These are phyloP conservation scores for Laguncularia racemosa DNA, from an alignment of 345 rosid species.

Conservation along the genomic window DNA sequence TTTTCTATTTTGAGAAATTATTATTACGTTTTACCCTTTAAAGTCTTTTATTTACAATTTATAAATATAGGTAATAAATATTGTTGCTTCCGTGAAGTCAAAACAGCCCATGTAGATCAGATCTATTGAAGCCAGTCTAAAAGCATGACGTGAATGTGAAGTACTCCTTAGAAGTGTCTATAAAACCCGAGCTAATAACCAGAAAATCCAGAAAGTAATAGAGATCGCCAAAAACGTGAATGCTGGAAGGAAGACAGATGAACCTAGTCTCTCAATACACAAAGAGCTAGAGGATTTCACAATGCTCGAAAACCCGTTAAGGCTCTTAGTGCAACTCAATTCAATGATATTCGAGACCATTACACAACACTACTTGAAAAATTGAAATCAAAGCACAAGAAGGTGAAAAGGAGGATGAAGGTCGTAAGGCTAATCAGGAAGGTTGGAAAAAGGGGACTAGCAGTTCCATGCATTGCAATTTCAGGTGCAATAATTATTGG, in stretches of 20 bases:
- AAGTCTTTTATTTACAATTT: no score
- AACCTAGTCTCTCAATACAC: no score
- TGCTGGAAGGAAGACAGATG: background rate
- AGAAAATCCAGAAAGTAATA: conserved; percentile 35
- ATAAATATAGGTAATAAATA: no score
- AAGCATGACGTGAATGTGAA: conserved; percentile 53
- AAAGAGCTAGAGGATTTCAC: no score
- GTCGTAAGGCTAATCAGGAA: conserved; percentile 28
- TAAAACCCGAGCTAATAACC: conserved; percentile 36
- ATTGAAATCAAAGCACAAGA: conserved; percentile 39
- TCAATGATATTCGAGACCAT: conserved; percentile 25
- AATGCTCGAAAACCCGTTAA: no score
- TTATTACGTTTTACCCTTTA: no score
- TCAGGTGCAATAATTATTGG: no score
- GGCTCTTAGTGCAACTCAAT: conserved; percentile 15
- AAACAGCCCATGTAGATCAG: no score
- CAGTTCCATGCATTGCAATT: conserved; percentile 9
- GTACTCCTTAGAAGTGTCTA: conserved; percentile 46
- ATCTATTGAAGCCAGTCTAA: conserved; percentile 40
- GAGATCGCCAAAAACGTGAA: conserved; percentile 26
- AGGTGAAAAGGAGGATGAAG: conserved; percentile 33
- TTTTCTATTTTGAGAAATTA: no score
- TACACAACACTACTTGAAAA: conserved; percentile 31
- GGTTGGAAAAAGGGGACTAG: conserved; percentile 33
- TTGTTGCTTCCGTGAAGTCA: no score